A percentile compares a stretch with the other conserved stretches of the same genome.
These are phyloP conservation scores for Phytophthora ohioensis DNA, from an alignment of 352 stramenopile species.

Conservation along the genomic window DNA sequence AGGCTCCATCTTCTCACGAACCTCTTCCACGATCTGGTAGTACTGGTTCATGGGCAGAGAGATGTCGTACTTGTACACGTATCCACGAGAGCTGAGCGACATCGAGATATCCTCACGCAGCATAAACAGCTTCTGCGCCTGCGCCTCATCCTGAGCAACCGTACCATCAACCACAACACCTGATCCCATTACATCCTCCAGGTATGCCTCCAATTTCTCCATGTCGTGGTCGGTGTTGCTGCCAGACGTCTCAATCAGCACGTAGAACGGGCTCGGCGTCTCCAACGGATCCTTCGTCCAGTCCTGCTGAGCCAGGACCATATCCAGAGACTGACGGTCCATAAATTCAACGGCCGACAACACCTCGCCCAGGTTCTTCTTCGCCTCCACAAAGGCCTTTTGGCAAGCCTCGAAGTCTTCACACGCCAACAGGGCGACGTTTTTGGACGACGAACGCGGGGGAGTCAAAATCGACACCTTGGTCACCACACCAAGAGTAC, in stretches of 20 bases:
- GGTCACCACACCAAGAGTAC: constrained; percentile 96
- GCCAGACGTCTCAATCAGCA: constrained; percentile 97
- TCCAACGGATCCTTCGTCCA: constrained; percentile 77
- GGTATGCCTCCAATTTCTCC: constrained; percentile 90
- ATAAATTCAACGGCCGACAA: constrained; percentile 97
- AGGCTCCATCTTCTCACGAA: constrained; percentile 59
- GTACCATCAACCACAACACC: constrained; percentile 91
- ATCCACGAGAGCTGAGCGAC: constrained; percentile 83
- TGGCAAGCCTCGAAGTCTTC: constrained; percentile 89
- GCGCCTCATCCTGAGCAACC: constrained; percentile 92
- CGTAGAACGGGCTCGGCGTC: constrained; percentile 84
- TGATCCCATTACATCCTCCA: constrained; percentile 79
- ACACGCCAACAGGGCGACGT: constrained; percentile 93
- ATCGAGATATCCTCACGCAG: constrained; percentile 96
- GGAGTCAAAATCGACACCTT: constrained; percentile 48
- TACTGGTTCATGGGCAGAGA: constrained; percentile 93
- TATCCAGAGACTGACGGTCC: constrained; percentile 90
- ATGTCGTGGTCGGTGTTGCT: constrained; percentile 92
- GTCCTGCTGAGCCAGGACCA: constrained; percentile 82
- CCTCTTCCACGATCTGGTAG: constrained; percentile 90
- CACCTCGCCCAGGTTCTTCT: constrained; percentile 93
- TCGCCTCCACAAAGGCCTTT: constrained; percentile 83
- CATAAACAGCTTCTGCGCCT: constrained; percentile 93
- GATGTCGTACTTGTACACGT: constrained; percentile 99
- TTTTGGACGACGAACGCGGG: constrained; percentile 66